Evolutionary conservation across 2,329 filamentous ascomycete species (phyloP).

Genomic region (Neoscytalidium dimidiatum): DNA sequence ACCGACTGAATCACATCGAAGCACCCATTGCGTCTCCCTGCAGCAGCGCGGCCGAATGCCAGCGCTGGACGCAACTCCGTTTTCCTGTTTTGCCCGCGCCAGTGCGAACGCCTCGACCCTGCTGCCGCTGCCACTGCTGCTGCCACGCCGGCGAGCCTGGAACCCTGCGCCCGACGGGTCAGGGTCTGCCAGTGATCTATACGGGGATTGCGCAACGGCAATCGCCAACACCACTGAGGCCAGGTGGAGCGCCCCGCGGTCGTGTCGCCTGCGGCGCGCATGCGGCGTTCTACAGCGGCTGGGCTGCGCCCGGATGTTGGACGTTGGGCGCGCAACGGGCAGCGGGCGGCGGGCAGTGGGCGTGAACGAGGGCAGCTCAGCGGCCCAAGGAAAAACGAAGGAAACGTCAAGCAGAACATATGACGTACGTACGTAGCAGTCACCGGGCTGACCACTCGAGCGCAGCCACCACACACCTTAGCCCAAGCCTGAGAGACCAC

Average conservation of each 20-base stretch:
- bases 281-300: no score
- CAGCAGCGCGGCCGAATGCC: slow-evolving; percentile 6
- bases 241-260: not conserved
- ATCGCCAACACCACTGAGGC: not conserved
- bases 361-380: no score
- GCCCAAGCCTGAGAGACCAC: no score
- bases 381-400: not conserved
- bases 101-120: not conserved
- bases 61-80: not conserved
- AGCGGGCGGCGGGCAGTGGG: no score
- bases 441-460: not conserved
- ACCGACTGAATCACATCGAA: not conserved
- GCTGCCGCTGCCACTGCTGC: no score
- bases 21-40: slow-evolving; percentile 3
- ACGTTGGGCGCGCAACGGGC: not conserved
- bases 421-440: not conserved
- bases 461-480: not conserved
- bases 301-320: not conserved
- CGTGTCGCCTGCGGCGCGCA: not conserved
- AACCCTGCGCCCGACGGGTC: not conserved
- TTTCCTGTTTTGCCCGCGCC: slow-evolving; percentile 11
- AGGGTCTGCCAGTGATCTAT: slow-evolving; percentile 4
- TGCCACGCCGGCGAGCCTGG: not conserved
- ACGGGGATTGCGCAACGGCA: not conserved
- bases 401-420: not conserved